These are phyloP conservation scores for Leccinum variabile DNA, from an alignment of 1,284 basidiomycete species.

Conservation along the genomic window DNA sequence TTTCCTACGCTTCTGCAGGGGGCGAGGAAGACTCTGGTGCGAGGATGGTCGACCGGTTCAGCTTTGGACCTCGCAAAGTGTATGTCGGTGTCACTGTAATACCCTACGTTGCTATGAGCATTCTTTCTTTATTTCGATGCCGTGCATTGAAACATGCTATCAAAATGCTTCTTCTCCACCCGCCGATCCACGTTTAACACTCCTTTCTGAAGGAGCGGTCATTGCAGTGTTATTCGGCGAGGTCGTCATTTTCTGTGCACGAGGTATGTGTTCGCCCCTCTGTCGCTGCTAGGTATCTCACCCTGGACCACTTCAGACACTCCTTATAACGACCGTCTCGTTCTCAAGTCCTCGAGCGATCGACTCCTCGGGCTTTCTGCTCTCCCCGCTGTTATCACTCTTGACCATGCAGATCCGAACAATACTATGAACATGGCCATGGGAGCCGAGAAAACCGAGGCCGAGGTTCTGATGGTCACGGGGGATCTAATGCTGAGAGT, in stretches of 20 bases:
- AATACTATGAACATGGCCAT: slow-evolving; percentile 11
- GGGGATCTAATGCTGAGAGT: slow-evolving; percentile 68
- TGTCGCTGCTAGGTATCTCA: slow-evolving; percentile 1
- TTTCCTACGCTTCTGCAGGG: slow-evolving; percentile 59
- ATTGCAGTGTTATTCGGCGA: slow-evolving; percentile 73
- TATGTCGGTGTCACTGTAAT: slow-evolving; percentile 62
- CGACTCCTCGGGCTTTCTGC: slow-evolving; percentile 70
- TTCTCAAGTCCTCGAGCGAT: slow-evolving; percentile 65
- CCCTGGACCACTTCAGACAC: slow-evolving; percentile 46
- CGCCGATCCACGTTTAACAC: slow-evolving; percentile 65
- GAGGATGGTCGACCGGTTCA: slow-evolving; percentile 43
- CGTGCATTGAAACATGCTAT: not conserved
- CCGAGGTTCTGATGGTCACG: slow-evolving; percentile 60
- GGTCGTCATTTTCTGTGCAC: slow-evolving; percentile 68
- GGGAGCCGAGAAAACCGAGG: slow-evolving; percentile 38
- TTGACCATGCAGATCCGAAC: slow-evolving; percentile 27
- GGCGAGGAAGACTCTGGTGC: slow-evolving; percentile 44
- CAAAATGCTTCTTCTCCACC: slow-evolving; percentile 69
- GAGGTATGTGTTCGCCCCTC: slow-evolving; percentile 42
- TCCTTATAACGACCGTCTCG: slow-evolving; percentile 68
- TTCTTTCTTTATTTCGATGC: slow-evolving; percentile 1
- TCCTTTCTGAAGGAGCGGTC: slow-evolving; percentile 55
- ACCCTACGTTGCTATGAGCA: slow-evolving; percentile 72
- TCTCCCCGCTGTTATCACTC: slow-evolving; percentile 29
- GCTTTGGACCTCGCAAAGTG: slow-evolving; percentile 53